Conservation (phyloP, 163 green algal species). For the Chlamydomonas reinhardtii region DNA sequence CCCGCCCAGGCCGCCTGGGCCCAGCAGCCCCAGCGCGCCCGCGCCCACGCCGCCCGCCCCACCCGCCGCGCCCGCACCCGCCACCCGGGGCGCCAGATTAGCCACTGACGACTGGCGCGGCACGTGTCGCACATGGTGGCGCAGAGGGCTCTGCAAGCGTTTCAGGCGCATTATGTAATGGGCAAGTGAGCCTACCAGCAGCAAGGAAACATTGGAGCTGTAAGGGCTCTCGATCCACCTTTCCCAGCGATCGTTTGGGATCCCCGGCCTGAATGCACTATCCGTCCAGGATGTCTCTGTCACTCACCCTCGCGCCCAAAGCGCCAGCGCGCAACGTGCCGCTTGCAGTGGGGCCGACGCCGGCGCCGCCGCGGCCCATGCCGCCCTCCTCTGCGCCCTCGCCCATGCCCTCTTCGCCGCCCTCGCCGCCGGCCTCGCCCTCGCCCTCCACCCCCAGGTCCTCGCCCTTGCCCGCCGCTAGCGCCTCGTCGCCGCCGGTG, state of each 20-base stretch:
- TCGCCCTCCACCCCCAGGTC: constrained; percentile 35
- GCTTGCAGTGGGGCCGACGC: not conserved
- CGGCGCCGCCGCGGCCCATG: not conserved
- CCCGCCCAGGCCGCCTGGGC: constrained; percentile 19
- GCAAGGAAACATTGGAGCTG: too few species aligned
- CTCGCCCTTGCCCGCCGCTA: constrained; percentile 26
- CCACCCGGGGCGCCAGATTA: constrained; percentile 31
- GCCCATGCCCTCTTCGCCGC: constrained; percentile 12
- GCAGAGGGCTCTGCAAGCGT: not conserved
- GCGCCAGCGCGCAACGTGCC: not conserved
- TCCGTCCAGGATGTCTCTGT: too few species aligned
- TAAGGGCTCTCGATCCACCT: too few species aligned
- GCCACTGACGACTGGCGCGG: constrained; percentile 40
- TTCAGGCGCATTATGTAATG: not conserved
- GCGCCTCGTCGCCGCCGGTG: not conserved
- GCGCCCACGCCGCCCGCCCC: not conserved
- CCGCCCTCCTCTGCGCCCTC: not conserved
- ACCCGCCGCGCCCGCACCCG: not conserved
- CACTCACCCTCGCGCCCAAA: not conserved
- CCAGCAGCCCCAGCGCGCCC: constrained; percentile 15
- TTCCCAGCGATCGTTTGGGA: too few species aligned
- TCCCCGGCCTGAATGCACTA: too few species aligned
- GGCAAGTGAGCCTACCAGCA: too few species aligned
- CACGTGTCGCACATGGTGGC: constrained; percentile 45
- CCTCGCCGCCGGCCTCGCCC: constrained; percentile 33